Base-by-base conservation (phyloP, 2,329 filamentous ascomycete species). In the Hypomyces perniciosus region DNA sequence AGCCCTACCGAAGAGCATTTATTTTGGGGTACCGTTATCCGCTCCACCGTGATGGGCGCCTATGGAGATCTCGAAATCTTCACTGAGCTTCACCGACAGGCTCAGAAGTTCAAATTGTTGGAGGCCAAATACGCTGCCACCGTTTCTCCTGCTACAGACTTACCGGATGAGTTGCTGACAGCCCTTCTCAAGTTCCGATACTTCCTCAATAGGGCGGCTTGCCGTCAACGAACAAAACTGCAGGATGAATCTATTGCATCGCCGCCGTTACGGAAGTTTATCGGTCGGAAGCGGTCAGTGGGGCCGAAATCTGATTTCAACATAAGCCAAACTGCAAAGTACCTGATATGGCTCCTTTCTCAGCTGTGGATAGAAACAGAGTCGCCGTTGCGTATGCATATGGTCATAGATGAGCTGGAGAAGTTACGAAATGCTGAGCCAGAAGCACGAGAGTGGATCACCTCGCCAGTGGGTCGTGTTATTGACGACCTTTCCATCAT, bases 401-500 rank as follows among this genome's bases (percentile, higher is more conserved):
- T 59, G 4, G 29, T 74, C 1, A 53, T 78, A 9, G 76, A 81
- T 53, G 75, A 79, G 56, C 58, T 80, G 2, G 73, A 75, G 27
- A 69, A 72, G 6, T 62, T 77, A 4, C 50, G 76, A 1, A 55
- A 71, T 46, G 55, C 60, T 1, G 70, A 77, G 5, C 57, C 62
- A 1, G 52, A 61, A 6, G 68, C 66, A 1, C 60, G 62, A 13
- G 61, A 63, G 1, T 54, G 76, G 5, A 50, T 78, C 1, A 72
- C 76, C 0, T 39, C 65, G 0, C 62, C 56, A 10, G 54, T 76
- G 0, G 65, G 64, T 2, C 50, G 49, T 0, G 38, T 68, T 0
- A 65, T 81, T 6, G 68, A 71, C 3, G 70, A 77, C 12, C 59
- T 80, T 0, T 69, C 74, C 3, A 68, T 80, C 33, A 37, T 78